Conservation (phyloP, 2,329 filamentous ascomycete species). For the Alternaria viburni region DNA sequence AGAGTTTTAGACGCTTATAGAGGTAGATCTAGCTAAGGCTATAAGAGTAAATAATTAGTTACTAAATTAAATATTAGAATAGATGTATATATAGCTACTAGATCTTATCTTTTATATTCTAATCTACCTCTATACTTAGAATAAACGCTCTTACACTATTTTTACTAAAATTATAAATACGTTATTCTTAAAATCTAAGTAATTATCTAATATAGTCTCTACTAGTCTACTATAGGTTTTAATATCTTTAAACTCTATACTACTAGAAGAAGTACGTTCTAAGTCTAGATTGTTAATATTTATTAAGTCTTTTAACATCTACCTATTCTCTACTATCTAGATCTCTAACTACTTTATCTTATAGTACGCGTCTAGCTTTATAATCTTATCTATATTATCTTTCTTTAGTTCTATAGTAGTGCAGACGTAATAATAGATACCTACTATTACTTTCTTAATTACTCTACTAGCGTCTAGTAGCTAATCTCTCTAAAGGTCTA, state of each 20-base stretch:
- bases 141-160: not conserved
- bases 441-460: conserved; percentile 4
- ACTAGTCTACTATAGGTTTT: not conserved
- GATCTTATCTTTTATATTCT: not conserved
- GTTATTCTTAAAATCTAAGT: not conserved
- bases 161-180: not conserved
- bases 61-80: not conserved
- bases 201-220: not conserved
- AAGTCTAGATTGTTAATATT: not conserved
- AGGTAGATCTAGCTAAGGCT: not conserved
- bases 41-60: not conserved
- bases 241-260: conserved; percentile 11
- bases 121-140: not conserved
- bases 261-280: not conserved
- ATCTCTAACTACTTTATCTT: conserved; percentile 3
- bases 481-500: conserved; percentile 3
- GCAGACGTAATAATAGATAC: conserved; percentile 4
- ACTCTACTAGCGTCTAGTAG: conserved; percentile 1
- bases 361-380: not conserved
- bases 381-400: not conserved
- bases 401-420: not conserved
- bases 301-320: not conserved
- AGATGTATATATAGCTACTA: not conserved
- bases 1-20: not conserved
- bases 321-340: not conserved